phyloP scores from a whole-genome alignment of 305 asterid species.

The Solanum hybrid region DNA sequence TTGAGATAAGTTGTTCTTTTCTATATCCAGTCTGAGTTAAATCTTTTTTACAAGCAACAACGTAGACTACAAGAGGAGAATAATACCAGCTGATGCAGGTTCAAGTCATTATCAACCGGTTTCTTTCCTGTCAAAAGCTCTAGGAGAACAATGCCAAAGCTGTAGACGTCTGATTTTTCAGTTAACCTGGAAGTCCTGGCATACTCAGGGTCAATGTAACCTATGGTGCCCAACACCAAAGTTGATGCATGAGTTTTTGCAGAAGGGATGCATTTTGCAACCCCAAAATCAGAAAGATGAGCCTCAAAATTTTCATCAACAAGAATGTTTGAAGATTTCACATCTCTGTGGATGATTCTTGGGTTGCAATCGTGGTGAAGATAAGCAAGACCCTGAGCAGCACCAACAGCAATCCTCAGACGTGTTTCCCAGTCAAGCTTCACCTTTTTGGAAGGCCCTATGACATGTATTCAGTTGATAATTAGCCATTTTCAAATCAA shows the following conservation, averaged over 20 bases:
- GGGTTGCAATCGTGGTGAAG: constrained; percentile 96
- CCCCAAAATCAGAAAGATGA: constrained; percentile 92
- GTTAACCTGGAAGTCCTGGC: constrained; percentile 89
- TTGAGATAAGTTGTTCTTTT: background rate
- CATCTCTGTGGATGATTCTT: constrained; percentile 83
- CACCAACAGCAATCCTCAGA: constrained; percentile 77
- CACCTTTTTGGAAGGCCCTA: constrained; percentile 80
- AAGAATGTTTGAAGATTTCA: constrained; percentile 83
- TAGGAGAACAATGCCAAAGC: constrained; percentile 89
- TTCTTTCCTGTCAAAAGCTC: constrained; percentile 93
- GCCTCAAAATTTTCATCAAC: constrained; percentile 82
- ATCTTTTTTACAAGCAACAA: background rate
- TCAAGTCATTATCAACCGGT: constrained; percentile 76
- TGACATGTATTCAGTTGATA: background rate
- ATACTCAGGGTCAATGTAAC: constrained; percentile 95
- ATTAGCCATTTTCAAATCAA: background rate
- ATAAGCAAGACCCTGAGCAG: constrained; percentile 95
- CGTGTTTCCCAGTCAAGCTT: constrained; percentile 97
- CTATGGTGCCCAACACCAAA: constrained; percentile 87
- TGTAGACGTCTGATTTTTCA: constrained; percentile 91
- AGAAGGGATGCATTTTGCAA: constrained; percentile 63
- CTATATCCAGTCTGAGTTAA: background rate
- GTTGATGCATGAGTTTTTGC: constrained; percentile 87
- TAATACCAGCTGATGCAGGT: constrained; percentile 86
- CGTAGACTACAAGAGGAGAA: background rate